Evolutionary conservation across 805 yeast species (phyloP).

Genomic region (Cyberlindnera maclurae): DNA sequence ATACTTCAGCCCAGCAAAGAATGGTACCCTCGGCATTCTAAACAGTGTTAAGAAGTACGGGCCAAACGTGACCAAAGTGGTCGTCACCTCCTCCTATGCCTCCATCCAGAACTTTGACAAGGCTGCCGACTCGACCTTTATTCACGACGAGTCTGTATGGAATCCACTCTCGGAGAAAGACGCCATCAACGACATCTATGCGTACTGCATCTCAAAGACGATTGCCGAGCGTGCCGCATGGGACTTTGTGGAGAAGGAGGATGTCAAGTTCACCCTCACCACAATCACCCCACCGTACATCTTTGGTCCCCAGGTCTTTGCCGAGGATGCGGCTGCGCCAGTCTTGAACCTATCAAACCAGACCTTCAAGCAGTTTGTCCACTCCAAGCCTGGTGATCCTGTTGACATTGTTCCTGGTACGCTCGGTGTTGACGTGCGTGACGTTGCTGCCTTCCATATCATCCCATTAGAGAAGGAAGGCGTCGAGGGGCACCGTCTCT

Average conservation of each 20-base stretch:
- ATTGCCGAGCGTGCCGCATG: slow-evolving; percentile 61
- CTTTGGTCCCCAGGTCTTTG: slow-evolving; percentile 52
- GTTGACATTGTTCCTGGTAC: background rate
- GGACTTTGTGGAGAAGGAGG: slow-evolving; percentile 34
- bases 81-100: slow-evolving; percentile 46
- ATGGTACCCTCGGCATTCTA: slow-evolving; percentile 48
- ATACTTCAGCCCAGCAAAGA: slow-evolving; percentile 46
- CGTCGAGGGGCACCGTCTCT: slow-evolving; percentile 23
- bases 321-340: slow-evolving; percentile 30
- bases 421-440: slow-evolving; percentile 42
- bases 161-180: slow-evolving; percentile 46
- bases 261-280: slow-evolving; percentile 34
- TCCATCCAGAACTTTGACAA: slow-evolving; percentile 33
- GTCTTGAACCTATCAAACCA: slow-evolving; percentile 33
- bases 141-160: slow-evolving; percentile 42
- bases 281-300: slow-evolving; percentile 50
- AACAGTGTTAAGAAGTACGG: slow-evolving; percentile 36
- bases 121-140: slow-evolving; percentile 28
- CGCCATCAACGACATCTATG: slow-evolving; percentile 31
- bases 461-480: slow-evolving; percentile 32
- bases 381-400: slow-evolving; percentile 18
- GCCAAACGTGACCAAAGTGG: slow-evolving; percentile 37
- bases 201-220: slow-evolving; percentile 52
- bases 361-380: slow-evolving; percentile 24
- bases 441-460: slow-evolving; percentile 48